Evolutionary conservation across 768 basidiomycete genomes (phyloP), one percentile per base, ranked within the genome.

Genomic region (Naganishia vishniacii): DNA sequence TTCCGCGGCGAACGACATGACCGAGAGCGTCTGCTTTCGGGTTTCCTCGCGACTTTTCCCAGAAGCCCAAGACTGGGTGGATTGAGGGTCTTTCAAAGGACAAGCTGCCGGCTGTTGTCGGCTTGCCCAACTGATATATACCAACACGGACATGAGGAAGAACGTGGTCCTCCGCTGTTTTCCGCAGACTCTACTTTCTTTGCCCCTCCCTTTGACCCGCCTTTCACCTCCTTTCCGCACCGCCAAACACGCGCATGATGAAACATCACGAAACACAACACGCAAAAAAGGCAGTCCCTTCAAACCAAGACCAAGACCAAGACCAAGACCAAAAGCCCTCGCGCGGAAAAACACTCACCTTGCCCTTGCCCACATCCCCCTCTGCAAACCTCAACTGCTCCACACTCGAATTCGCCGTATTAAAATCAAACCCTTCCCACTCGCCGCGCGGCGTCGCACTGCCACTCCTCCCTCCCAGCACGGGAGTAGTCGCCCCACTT

Each of bases 291-390:
- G n/a, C n/a, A n/a, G n/a, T n/a, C n/a, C n/a, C n/a, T n/a, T n/a
- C n/a, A n/a, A n/a, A n/a, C n/a, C n/a, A n/a, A n/a, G n/a, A n/a
- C n/a, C n/a, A n/a, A n/a, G n/a, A n/a, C n/a, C n/a, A n/a, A n/a
- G n/a, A n/a, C n/a, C n/a, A n/a, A n/a, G n/a, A n/a, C n/a, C n/a
- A n/a, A n/a, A n/a, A n/a, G n/a, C n/a, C n/a, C n/a, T n/a, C 37
- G 8, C 20, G 4, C 31, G 4, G 18, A 12, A 20, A 29, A 26
- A 8, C 53, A 49, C 73, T 65, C 56, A 73, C 73, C 64, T 75
- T 77, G 67, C 70, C 74, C 26, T 72, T 77, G 13, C 74, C 76
- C 13, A 70, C 74, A 68, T 77, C 76, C 1, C 76, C 76, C 32
- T 77, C 74, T 18, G 76, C 76, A 61, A 69, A 77, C 59, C 72